Base-by-base conservation (phyloP, 768 basidiomycete species). In the Suillus clintonianus region DNA sequence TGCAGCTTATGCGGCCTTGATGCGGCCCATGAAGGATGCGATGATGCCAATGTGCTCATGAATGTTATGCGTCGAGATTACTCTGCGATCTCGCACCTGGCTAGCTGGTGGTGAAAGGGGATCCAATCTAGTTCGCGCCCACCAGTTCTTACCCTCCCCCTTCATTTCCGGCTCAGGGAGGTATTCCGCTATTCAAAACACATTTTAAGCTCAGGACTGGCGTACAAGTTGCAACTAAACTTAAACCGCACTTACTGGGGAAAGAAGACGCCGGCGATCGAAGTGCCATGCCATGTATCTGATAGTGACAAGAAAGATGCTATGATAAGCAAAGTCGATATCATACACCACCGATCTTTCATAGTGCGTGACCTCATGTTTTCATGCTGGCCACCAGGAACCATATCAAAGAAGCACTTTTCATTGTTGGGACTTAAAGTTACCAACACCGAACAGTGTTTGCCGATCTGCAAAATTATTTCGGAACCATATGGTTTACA, bases 381-480 rank as follows among this genome's bases (percentile, higher is more conserved):
- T 30, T 41, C 56, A 30, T 24, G 55, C 55, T 56, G 56, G 56
- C 56, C 56, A 4, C 41, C 36, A 57, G 56, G 56, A 27, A 57
- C 56, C 39, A 57, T 7, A 41, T 57, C 17, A 57, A 39, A 27
- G 39, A 41, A 57, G 56, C 17, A 13, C 24, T 24, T 24, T 57
- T 57, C 22, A 57, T 57, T 30, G 4, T 10, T 41, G 8, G 24
- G 39, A 30, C 37, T 27, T 27, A 4, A 27, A 27, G 27, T 27
- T 27, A 27, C 27, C 4, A 27, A 24, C 55, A 57, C 39, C 17
- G 37, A 56, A 56, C 11, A 42, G 55, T 27, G 27, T 57, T 11
- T 39, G 37, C 37, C 37, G 15, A 56, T 41, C 17, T 19, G 17
- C 55, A 22, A 3, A 3, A 24, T n/a, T 19, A 34, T 34, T 53